A percentile compares a stretch with the other conserved stretches of the same genome.
phyloP scores from a whole-genome alignment of 345 rosid genomes.

The Aquilaria malaccensis region DNA sequence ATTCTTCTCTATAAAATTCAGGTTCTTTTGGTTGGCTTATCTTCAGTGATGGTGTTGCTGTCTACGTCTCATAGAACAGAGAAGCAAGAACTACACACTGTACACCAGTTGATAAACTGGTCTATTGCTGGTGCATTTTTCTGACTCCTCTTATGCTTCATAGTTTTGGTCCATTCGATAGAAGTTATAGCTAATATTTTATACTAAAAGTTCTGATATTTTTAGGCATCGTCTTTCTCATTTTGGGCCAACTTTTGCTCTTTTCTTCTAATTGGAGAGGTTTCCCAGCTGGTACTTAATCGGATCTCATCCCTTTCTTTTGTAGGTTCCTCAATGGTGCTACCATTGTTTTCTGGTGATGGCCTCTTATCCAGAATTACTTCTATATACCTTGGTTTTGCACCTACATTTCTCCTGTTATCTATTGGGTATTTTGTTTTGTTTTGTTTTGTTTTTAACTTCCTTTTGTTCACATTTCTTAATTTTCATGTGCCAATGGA shows the following conservation, averaged over 20 bases:
- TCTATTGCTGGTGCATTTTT: slow-evolving; percentile 54
- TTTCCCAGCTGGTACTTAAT: neutral
- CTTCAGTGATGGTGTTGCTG: slow-evolving; percentile 71
- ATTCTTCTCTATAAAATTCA: slow-evolving; percentile 25
- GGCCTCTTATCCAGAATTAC: slow-evolving; percentile 66
- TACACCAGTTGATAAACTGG: slow-evolving; percentile 88
- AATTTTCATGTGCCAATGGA: slow-evolving; percentile 5
- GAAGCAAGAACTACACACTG: slow-evolving; percentile 68
- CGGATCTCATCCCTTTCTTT: slow-evolving; percentile 14
- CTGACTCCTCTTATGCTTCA: neutral
- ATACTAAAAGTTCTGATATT: neutral
- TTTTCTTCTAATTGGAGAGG: neutral
- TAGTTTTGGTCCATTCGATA: neutral
- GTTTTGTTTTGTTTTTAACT: slow-evolving; percentile 1
- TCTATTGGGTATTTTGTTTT: slow-evolving; percentile 65
- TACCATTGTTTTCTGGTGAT: slow-evolving; percentile 73
- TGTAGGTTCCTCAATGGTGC: slow-evolving; percentile 70
- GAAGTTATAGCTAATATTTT: neutral
- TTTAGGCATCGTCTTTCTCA: neutral
- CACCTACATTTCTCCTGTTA: slow-evolving; percentile 82
- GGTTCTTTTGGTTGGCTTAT: slow-evolving; percentile 71
- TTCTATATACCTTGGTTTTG: slow-evolving; percentile 87
- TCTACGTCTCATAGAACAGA: slow-evolving; percentile 82
- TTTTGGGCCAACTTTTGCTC: neutral
- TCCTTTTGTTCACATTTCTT: neutral